Evolutionary conservation across 345 rosid species (phyloP).

Genomic region (Populus deltoides): DNA sequence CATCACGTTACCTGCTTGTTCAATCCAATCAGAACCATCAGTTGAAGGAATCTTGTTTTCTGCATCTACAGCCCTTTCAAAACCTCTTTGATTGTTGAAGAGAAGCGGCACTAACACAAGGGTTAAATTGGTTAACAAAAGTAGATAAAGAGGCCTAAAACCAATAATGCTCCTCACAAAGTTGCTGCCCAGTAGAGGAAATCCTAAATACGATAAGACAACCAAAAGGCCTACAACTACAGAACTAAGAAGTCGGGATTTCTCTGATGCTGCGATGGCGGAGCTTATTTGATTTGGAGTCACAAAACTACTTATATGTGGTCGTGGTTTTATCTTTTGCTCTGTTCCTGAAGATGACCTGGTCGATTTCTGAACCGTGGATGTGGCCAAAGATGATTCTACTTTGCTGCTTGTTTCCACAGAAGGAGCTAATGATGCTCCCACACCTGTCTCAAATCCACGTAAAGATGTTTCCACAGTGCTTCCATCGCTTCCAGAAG

Average conservation of each 20-base stretch:
- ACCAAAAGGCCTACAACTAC: slow-evolving; percentile 46
- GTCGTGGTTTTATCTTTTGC: slow-evolving; percentile 17
- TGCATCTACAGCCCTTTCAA: slow-evolving; percentile 19
- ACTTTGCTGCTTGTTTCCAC: slow-evolving; percentile 20
- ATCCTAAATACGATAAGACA: slow-evolving; percentile 48
- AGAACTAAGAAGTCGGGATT: slow-evolving; percentile 47
- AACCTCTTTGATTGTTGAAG: slow-evolving; percentile 24
- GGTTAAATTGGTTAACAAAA: slow-evolving; percentile 59
- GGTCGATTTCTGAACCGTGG: slow-evolving; percentile 34
- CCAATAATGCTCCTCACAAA: slow-evolving; percentile 37
- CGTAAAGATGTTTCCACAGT: slow-evolving; percentile 13
- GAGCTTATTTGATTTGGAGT: slow-evolving; percentile 51
- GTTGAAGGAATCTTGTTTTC: slow-evolving; percentile 26
- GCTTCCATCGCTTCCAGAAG: slow-evolving; percentile 24
- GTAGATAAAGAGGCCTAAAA: slow-evolving; percentile 66
- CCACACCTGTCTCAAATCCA: background rate
- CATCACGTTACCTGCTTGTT: slow-evolving; percentile 58
- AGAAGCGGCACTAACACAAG: slow-evolving; percentile 47
- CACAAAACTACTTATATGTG: slow-evolving; percentile 14
- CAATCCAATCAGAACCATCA: slow-evolving; percentile 43
- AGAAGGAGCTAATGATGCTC: slow-evolving; percentile 20
- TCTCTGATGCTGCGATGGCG: slow-evolving; percentile 53
- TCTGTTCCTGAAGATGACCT: slow-evolving; percentile 20
- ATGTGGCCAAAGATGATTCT: slow-evolving; percentile 22
- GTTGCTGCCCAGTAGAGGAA: slow-evolving; percentile 48